Evolutionary conservation across 306 rosid species (phyloP).

Genomic region (Acacia acuminata): DNA sequence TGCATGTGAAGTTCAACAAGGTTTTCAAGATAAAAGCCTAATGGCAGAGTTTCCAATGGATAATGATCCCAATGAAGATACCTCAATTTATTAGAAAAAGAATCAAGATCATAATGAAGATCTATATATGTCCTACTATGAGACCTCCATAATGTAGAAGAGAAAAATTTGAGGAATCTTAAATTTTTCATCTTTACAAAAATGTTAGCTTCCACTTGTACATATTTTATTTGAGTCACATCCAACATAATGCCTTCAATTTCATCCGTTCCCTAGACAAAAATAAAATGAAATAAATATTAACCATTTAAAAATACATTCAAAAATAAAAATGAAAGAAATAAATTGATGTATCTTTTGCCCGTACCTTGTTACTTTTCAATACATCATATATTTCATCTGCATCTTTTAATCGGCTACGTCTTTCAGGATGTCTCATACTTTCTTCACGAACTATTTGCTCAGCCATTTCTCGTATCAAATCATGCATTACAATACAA

Average conservation of each 20-base stretch:
- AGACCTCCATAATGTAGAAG: no score
- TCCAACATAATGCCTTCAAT: neutral
- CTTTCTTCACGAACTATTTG: neutral
- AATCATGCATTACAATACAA: neutral
- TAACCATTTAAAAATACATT: no score
- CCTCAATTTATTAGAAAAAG: neutral
- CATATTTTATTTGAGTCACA: neutral
- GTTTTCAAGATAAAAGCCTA: neutral
- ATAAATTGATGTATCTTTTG: no score
- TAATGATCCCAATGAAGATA: neutral
- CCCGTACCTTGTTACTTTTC: neutral
- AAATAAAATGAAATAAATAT: neutral
- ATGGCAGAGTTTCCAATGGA: neutral
- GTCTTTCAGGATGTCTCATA: no score
- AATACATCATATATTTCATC: constrained; percentile 11
- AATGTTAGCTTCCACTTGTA: neutral
- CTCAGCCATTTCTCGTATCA: neutral
- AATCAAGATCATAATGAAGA: neutral
- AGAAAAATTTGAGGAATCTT: neutral
- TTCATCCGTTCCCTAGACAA: neutral
- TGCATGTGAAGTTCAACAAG: neutral
- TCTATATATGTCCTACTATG: neutral
- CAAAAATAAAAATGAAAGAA: no score
- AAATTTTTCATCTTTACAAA: neutral
- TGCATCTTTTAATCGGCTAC: neutral